Evolutionary conservation across 805 yeast species (phyloP).

Genomic region (Kodamaea leandrae): DNA sequence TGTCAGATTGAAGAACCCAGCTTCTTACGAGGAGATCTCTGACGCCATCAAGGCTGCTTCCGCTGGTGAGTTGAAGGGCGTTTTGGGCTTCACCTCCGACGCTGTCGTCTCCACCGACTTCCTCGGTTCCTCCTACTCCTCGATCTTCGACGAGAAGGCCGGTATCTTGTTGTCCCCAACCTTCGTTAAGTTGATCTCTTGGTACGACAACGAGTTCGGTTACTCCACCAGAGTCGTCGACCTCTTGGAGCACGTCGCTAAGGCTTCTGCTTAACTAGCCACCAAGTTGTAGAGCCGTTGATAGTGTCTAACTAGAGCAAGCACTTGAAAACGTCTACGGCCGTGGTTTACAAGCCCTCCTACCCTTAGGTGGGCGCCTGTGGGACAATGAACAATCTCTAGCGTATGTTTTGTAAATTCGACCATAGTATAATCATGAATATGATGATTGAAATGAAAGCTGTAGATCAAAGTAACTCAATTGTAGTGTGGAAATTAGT

Average conservation of each 20-base stretch:
- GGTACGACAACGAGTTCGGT: constrained; percentile 39
- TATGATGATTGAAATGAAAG: constrained; percentile 2
- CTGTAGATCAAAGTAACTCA: too few relatives aligned
- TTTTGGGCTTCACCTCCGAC: constrained; percentile 35
- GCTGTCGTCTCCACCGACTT: constrained; percentile 36
- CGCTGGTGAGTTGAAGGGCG: constrained; percentile 33
- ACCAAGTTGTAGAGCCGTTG: constrained; percentile 7
- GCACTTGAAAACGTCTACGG: constrained; percentile 1
- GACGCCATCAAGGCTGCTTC: constrained; percentile 31
- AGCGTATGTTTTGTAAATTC: constrained; percentile 1
- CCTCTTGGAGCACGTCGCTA: constrained; percentile 32
- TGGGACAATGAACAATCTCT: neutral
- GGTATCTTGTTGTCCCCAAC: constrained; percentile 37
- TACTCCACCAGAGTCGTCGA: constrained; percentile 38
- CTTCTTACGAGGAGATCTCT: constrained; percentile 34
- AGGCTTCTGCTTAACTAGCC: constrained; percentile 17
- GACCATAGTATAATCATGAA: constrained; percentile 3
- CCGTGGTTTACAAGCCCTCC: constrained; percentile 4
- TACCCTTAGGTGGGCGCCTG: neutral
- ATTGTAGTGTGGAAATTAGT: too few relatives aligned
- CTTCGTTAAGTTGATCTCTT: constrained; percentile 35
- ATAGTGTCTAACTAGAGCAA: constrained; percentile 4
- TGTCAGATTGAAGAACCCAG: constrained; percentile 29
- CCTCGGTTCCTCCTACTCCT: constrained; percentile 28
- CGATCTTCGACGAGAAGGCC: constrained; percentile 34